Conservation (phyloP, 495 filamentous ascomycete genomes). For the Penicillium arizonense region DNA sequence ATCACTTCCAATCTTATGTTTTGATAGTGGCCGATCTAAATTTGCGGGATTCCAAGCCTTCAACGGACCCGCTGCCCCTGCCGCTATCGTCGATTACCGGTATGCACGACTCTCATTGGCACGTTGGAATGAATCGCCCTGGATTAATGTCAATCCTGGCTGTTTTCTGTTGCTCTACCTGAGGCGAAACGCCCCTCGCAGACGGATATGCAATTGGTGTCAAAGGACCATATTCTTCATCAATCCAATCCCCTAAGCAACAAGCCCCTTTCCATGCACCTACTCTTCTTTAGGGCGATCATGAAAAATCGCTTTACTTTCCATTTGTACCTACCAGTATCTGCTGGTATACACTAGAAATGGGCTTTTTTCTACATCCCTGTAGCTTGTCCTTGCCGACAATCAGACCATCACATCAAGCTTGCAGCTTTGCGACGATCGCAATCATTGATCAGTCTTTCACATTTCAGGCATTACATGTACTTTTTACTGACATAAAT, state of each 20-base stretch:
- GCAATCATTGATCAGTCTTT: neutral
- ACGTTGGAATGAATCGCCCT: conserved; percentile 22
- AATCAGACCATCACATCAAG: neutral
- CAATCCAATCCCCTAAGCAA: conserved; percentile 11
- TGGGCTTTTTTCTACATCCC: too few species aligned
- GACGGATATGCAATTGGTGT: neutral
- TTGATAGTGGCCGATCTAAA: conserved; percentile 22
- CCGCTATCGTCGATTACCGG: conserved; percentile 24
- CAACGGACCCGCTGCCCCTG: conserved; percentile 23
- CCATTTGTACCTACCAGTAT: too few species aligned
- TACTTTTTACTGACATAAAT: neutral
- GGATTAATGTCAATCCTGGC: conserved; percentile 16
- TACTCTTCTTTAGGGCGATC: neutral
- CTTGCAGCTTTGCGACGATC: neutral
- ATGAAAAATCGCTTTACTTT: too few species aligned
- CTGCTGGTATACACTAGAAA: too few species aligned
- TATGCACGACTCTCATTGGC: conserved; percentile 26
- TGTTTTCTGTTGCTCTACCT: conserved; percentile 7
- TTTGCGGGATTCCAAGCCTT: conserved; percentile 28
- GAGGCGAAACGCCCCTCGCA: conserved; percentile 9
- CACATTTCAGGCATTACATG: too few species aligned
- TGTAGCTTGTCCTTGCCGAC: neutral
- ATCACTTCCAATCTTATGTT: conserved; percentile 2
- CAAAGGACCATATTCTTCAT: neutral
- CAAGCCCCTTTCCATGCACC: conserved; percentile 1